Evolutionary conservation across 163 green algal species (phyloP).

Genomic region (Scenedesmus sp.): DNA sequence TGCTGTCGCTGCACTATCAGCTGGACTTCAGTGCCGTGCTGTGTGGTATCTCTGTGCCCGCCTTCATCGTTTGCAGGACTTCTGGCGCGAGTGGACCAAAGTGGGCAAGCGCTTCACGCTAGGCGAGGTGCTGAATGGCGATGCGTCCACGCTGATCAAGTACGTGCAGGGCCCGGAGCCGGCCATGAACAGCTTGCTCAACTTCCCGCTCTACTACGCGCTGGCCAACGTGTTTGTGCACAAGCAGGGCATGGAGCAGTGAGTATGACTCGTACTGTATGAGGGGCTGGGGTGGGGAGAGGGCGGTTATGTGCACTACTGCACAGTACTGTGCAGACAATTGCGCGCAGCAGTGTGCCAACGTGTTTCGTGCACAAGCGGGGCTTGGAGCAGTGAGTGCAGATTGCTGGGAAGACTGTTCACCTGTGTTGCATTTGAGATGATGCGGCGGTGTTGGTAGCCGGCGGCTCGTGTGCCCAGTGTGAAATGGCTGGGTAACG

Average conservation of each 20-base stretch:
- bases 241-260: slow-evolving; percentile 40
- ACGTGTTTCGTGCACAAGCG: neutral
- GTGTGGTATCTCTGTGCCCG: neutral
- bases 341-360: no score
- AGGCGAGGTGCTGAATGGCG: slow-evolving; percentile 27
- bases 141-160: neutral
- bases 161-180: slow-evolving; percentile 15
- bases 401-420: no score
- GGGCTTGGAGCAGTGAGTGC: slow-evolving; percentile 15
- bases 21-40: neutral
- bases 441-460: no score
- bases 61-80: slow-evolving; percentile 1
- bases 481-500: neutral
- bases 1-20: slow-evolving; percentile 20
- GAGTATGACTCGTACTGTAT: neutral
- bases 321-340: no score
- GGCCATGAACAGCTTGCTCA: slow-evolving; percentile 9
- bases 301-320: no score
- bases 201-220: slow-evolving; percentile 48
- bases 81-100: slow-evolving; percentile 36
- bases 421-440: no score
- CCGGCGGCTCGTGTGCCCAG: no score
- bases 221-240: slow-evolving; percentile 10
- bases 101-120: slow-evolving; percentile 11
- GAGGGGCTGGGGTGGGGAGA: no score